phyloP scores from a whole-genome alignment of 2,329 filamentous ascomycete species.

The Aspergillus awamori region DNA sequence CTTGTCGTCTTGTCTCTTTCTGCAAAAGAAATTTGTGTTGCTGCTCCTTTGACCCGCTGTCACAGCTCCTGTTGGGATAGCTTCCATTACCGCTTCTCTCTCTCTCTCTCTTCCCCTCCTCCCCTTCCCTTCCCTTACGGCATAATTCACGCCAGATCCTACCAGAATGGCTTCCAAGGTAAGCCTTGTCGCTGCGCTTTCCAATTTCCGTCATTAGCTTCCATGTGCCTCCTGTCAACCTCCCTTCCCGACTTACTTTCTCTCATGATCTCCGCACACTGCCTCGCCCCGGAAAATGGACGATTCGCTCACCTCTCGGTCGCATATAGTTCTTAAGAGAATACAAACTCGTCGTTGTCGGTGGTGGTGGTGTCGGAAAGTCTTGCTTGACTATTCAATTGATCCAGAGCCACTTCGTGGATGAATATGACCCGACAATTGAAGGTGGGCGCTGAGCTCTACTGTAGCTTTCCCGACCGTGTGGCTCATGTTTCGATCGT shows the following conservation, averaged over 20 bases:
- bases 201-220: background rate
- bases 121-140: conserved; percentile 15
- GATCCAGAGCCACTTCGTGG: conserved; percentile 95
- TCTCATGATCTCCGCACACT: conserved; percentile 2
- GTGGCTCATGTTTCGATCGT: conserved; percentile 19
- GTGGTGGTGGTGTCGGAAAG: conserved; percentile 97
- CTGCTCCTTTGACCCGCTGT: conserved; percentile 28
- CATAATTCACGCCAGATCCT: conserved; percentile 18
- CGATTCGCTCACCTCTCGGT: conserved; percentile 25
- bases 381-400: conserved; percentile 98
- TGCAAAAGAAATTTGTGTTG: conserved; percentile 33
- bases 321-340: conserved; percentile 73
- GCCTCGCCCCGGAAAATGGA: conserved; percentile 5
- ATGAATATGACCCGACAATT: conserved; percentile 99
- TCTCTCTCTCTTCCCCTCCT: conserved; percentile 4
- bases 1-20: conserved; percentile 23
- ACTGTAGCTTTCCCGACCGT: conserved; percentile 20
- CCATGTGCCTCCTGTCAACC: conserved; percentile 12
- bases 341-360: conserved; percentile 96
- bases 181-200: conserved; percentile 15
- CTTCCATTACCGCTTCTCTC: conserved; percentile 24
- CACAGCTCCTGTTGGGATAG: conserved; percentile 26
- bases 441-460: conserved; percentile 66
- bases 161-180: conserved; percentile 37
- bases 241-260: conserved; percentile 10